Evolutionary conservation across 345 rosid species (phyloP).

Genomic region (Sisymbrium altissimum): DNA sequence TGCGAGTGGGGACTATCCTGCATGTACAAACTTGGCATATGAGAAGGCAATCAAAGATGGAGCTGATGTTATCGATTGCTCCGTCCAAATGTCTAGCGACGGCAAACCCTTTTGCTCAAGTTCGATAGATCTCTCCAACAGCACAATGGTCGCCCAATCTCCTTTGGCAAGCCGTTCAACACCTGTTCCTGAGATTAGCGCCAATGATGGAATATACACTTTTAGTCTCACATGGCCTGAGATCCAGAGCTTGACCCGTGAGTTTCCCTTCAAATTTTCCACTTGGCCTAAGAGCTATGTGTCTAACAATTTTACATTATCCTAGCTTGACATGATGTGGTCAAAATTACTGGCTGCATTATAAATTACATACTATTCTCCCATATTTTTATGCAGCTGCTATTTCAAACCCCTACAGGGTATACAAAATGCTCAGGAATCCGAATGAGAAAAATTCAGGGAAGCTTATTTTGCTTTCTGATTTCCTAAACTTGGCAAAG

Average conservation of each 20-base stretch:
- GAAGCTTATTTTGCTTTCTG: conserved; percentile 41
- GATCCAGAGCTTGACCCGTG: conserved; percentile 49
- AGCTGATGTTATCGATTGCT: conserved; percentile 64
- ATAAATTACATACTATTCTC: too few species aligned
- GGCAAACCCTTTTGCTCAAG: conserved; percentile 55
- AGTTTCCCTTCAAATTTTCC: conserved; percentile 26
- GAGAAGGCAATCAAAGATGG: conserved; percentile 54
- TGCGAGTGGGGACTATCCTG: conserved; percentile 83
- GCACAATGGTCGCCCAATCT: conserved; percentile 37
- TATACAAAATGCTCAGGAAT: conserved; percentile 40
- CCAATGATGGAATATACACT: conserved; percentile 42
- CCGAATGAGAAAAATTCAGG: conserved; percentile 47
- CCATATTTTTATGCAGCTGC: conserved; percentile 38
- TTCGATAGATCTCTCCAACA: conserved; percentile 45
- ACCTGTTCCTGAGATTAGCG: conserved; percentile 36
- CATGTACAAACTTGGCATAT: conserved; percentile 72
- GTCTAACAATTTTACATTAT: neutral
- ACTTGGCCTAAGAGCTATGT: neutral
- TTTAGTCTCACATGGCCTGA: conserved; percentile 59
- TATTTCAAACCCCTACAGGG: conserved; percentile 45
- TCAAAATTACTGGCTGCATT: neutral
- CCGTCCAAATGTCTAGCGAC: conserved; percentile 74
- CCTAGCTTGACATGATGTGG: neutral
- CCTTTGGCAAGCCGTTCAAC: conserved; percentile 18
- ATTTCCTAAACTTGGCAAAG: conserved; percentile 57